Base-by-base conservation (phyloP, 192 early-diverging fungal species). In the Podila minutissima region DNA sequence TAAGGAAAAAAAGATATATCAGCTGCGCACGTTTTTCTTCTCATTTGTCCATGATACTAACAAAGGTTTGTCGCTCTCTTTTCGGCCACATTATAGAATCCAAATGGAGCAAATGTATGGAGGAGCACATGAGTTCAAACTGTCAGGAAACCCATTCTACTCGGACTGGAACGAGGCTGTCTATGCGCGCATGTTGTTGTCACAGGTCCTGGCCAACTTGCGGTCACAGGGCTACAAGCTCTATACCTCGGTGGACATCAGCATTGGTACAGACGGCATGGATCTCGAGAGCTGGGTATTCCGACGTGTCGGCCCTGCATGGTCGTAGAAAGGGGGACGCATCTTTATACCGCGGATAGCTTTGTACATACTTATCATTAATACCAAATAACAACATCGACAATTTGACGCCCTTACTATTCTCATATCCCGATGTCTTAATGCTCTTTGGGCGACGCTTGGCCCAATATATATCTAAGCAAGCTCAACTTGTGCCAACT, bases 191-290 rank as follows among this genome's bases (percentile, higher is more conserved):
- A 60, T 76, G 67, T 59, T 76, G 67, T 55, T 76, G 17, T 41
- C 67, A 33, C 74, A 76, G 28, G 17, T 76, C 22, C 55, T 76
- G 38, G 74, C 74, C 17, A 68, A 63, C 9, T 38, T 76, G n/a
- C n/a, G 62, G 15, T 12, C 74, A 11, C 50, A 49, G 13, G 74
- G 74, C 11, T 76, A 50, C 57, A 76, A 70, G 31, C 66, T 76
- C 10, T 76, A 76, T 26, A 51, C 62, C 3, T 76, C 74, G 2
- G 74, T 76, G 12, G 67, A 76, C n/a, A 76, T 76, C 33, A 70
- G 67, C 15, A 26, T 37, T 2, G 53, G 53, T 10, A 26, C 53
- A 55, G 53, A 55, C 53, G 53, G 53, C 2, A 26, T 24, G 53
- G 53, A 55, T 22, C n/a, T 55, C 53, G 53, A 55, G 53, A 55